Conservation (phyloP, 164 flowering plant genomes). For the Vitis rupestris region DNA sequence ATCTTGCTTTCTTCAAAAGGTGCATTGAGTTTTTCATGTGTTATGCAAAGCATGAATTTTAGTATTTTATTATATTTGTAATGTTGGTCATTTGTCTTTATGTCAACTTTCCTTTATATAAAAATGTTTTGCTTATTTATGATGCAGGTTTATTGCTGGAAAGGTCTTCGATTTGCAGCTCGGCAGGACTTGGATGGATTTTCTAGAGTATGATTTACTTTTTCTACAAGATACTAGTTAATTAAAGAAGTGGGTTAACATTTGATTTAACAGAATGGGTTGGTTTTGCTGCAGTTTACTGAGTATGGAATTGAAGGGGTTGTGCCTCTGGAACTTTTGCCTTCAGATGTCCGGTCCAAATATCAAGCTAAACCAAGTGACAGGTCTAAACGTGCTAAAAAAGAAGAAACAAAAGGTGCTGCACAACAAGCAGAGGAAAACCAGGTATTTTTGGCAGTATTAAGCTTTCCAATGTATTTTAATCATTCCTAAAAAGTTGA, state of each 20-base stretch:
- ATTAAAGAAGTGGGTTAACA: too few species aligned
- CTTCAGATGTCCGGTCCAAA: constrained; percentile 75
- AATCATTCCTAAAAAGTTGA: too few species aligned
- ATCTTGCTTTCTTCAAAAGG: too few species aligned
- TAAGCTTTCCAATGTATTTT: too few species aligned
- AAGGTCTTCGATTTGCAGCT: constrained; percentile 92
- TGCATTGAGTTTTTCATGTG: background rate
- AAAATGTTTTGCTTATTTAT: background rate
- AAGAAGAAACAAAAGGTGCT: constrained; percentile 72
- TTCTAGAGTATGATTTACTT: constrained; percentile 62
- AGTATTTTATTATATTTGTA: background rate
- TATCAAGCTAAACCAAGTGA: constrained; percentile 77
- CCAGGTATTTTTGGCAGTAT: constrained; percentile 46
- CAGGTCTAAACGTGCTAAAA: constrained; percentile 81
- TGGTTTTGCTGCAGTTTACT: constrained; percentile 62
- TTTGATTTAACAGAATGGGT: background rate
- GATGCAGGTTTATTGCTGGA: constrained; percentile 97
- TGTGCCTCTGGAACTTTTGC: constrained; percentile 85
- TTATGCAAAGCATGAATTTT: too few species aligned
- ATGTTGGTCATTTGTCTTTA: background rate
- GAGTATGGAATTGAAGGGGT: constrained; percentile 95
- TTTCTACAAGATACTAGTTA: background rate
- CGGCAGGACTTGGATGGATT: constrained; percentile 98
- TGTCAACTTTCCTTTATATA: background rate
- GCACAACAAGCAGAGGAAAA: constrained; percentile 60